Evolutionary conservation across 495 filamentous ascomycete genomes (phyloP), one percentile per base, ranked within the genome.

Genomic region (Penicillium manginii): DNA sequence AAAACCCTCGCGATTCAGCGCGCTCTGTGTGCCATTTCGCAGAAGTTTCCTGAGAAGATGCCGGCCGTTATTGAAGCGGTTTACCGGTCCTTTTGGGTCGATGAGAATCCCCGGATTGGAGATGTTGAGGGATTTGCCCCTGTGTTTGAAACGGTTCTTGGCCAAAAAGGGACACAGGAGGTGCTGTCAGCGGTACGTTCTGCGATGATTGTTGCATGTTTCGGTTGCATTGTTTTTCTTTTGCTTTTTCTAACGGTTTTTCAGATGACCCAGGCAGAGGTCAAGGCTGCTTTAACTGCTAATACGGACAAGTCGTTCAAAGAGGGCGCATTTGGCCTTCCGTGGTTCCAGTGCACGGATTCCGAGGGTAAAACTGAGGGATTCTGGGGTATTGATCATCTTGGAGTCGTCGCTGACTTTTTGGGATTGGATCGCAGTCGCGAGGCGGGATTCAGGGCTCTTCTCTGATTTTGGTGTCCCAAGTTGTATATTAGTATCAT

Each of bases 311-410:
- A 57, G 15, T 84, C 86, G 2, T 81, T 91, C 46, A 73, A 65
- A 22, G 73, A 80, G 7, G 88, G 86, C 7, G 86, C 86, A 2
- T 92, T 92, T 72, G 89, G 88, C 5, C 63, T 91, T 26, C 89
- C 89, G 0, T 91, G 87, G 87, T 82, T 88, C 60, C 80, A 83
- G 31, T 86, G 86, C 72, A 83, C 84, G 18, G 84, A 89, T 64
- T 32, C 69, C 5, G 67, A 80, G 37, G 87, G 87, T 4, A 64
- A 82, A 62, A 88, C 68, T 10, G 85, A 91, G 50, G 73, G 77
- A 0, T 90, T 88, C 70, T 91, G 83, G 80, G 88, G 89, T 1
- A 80, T 91, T 50, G 88, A 90, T 72, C 85, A 89, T 66, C 55
- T 91, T 14, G 87, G 82, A 0, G 83, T 86, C 56, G 80, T 91